These are phyloP conservation scores for Draba incana DNA, from an alignment of 345 rosid species.

Conservation along the genomic window DNA sequence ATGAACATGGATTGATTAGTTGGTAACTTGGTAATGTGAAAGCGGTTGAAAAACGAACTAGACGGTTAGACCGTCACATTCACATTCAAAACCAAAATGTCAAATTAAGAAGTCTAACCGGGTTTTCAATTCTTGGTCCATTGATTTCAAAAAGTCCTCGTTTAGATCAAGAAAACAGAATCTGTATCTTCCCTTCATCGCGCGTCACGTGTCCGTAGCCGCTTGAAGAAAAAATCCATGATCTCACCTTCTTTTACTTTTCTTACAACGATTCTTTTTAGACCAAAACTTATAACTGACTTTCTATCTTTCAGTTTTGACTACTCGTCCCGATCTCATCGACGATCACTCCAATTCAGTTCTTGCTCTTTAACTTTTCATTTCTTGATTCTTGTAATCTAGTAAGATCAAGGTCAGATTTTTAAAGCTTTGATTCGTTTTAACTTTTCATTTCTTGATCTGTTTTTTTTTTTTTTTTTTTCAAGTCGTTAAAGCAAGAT, in stretches of 20 bases:
- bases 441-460: background rate
- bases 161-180: constrained; percentile 12
- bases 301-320: constrained; percentile 6
- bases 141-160: constrained; percentile 8
- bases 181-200: constrained; percentile 13
- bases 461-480: background rate
- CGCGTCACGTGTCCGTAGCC: constrained; percentile 31
- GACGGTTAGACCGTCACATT: constrained; percentile 14
- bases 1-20: constrained; percentile 1
- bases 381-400: constrained; percentile 5
- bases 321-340: constrained; percentile 12
- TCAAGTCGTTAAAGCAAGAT: background rate
- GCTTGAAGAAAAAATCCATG: too few species aligned
- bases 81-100: background rate
- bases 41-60: constrained; percentile 6
- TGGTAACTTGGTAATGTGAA: constrained; percentile 4
- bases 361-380: constrained; percentile 1
- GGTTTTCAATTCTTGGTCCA: constrained; percentile 21
- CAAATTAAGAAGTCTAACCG: constrained; percentile 24
- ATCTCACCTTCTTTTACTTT: constrained; percentile 5
- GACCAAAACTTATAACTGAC: constrained; percentile 4
- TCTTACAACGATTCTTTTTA: constrained; percentile 11
- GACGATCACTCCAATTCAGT: constrained; percentile 13
- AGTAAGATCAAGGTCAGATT: constrained; percentile 15
- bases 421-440: background rate